phyloP scores from a whole-genome alignment of 2,329 filamentous ascomycete species.

The Penicillium polonicum region DNA sequence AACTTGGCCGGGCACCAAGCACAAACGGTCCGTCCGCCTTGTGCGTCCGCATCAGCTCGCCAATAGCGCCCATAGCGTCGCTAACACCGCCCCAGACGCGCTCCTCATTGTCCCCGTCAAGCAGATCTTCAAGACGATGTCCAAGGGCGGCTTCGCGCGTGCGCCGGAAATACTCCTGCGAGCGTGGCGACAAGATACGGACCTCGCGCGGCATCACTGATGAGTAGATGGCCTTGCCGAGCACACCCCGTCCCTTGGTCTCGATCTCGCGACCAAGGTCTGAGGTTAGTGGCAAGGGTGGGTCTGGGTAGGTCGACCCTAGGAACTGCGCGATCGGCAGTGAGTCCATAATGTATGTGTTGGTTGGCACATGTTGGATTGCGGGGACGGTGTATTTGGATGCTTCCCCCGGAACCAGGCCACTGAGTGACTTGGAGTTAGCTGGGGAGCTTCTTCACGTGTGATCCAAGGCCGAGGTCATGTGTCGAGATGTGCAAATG shows the following conservation, averaged over 20 bases:
- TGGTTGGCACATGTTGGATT: conserved; percentile 43
- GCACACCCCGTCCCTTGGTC: conserved; percentile 28
- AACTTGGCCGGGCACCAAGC: conserved; percentile 37
- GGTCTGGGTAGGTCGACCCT: conserved; percentile 42
- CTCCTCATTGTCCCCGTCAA: conserved; percentile 17
- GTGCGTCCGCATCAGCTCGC: conserved; percentile 37
- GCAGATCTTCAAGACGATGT: conserved; percentile 38
- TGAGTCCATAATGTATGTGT: conserved; percentile 45
- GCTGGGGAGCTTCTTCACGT: not conserved
- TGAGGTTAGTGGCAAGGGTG: conserved; percentile 36
- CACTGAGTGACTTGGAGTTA: conserved; percentile 14
- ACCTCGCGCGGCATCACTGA: conserved; percentile 43
- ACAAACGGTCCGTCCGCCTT: conserved; percentile 42
- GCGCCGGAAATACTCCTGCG: conserved; percentile 42
- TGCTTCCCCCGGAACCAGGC: conserved; percentile 24
- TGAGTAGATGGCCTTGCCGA: conserved; percentile 28
- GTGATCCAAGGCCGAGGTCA: not conserved
- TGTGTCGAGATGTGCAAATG: not conserved
- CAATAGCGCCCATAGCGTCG: conserved; percentile 28
- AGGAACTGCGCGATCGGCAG: conserved; percentile 42
- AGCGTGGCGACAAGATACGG: conserved; percentile 37
- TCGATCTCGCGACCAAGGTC: conserved; percentile 38
- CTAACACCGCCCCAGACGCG: conserved; percentile 9
- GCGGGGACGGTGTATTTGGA: conserved; percentile 44
- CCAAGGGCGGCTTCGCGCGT: conserved; percentile 40